A percentile compares a stretch with the other conserved stretches of the same genome.
phyloP scores from a whole-genome alignment of 2,329 filamentous ascomycete genomes.

The Trichoderma citrinoviride region DNA sequence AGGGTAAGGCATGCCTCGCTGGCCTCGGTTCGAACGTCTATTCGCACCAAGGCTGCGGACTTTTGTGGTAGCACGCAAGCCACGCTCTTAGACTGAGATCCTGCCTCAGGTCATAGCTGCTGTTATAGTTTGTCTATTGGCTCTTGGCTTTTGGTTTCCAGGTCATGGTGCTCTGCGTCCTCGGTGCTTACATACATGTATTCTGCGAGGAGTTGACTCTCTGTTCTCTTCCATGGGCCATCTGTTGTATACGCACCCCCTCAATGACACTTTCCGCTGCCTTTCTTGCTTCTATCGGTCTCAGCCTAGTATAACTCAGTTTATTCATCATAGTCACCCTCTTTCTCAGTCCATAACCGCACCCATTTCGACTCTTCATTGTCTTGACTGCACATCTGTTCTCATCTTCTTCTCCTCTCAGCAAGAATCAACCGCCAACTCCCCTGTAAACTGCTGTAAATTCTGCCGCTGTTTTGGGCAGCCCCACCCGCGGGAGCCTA shows the following conservation, averaged over 20 bases:
- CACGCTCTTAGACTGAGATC: slow-evolving; percentile 12
- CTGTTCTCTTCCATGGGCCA: background rate
- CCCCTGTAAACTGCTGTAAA: background rate
- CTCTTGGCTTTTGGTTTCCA: background rate
- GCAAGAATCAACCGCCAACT: no score
- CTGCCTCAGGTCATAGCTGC: background rate
- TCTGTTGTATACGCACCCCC: background rate
- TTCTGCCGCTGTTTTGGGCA: background rate
- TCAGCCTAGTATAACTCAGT: no score
- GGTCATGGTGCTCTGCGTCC: background rate
- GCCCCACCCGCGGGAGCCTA: slow-evolving; percentile 20
- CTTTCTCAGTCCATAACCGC: no score
- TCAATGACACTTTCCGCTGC: background rate
- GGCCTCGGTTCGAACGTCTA: background rate
- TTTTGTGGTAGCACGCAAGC: slow-evolving; percentile 17
- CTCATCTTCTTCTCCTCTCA: no score
- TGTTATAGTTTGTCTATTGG: background rate
- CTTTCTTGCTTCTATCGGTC: background rate
- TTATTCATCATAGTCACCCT: background rate
- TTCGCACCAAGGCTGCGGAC: background rate
- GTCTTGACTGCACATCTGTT: no score
- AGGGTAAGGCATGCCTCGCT: background rate
- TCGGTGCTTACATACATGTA: background rate
- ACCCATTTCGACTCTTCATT: no score
- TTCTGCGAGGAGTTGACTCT: background rate